phyloP scores from a whole-genome alignment of 75 land plant species.

The Sequoiadendron giganteum region DNA sequence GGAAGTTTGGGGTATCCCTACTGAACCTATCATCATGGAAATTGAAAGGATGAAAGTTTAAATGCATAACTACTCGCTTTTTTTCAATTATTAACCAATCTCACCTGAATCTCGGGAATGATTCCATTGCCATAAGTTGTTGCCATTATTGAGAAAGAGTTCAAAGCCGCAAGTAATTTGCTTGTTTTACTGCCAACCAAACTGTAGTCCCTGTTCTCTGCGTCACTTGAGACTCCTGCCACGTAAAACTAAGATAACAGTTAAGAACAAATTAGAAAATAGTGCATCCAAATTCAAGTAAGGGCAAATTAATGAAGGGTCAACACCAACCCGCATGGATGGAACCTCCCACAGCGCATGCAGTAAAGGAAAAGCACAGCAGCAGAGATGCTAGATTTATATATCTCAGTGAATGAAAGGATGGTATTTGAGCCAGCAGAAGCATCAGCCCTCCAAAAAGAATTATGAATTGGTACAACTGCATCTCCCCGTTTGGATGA shows the following conservation, averaged over 20 bases:
- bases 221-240: slow-evolving; percentile 45
- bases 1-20: no score
- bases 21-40: no score
- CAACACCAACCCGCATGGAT: slow-evolving; percentile 53
- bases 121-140: slow-evolving; percentile 81
- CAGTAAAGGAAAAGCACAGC: slow-evolving; percentile 63
- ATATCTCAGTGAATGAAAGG: slow-evolving; percentile 89
- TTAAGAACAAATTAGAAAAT: not conserved
- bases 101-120: slow-evolving; percentile 95
- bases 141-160: slow-evolving; percentile 76
- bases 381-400: slow-evolving; percentile 68
- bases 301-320: not conserved
- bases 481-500: slow-evolving; percentile 48
- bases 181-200: slow-evolving; percentile 31
- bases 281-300: not conserved
- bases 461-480: slow-evolving; percentile 63
- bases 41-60: not conserved
- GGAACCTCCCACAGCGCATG: slow-evolving; percentile 68
- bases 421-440: slow-evolving; percentile 81
- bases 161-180: slow-evolving; percentile 65
- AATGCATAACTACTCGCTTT: not conserved
- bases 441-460: slow-evolving; percentile 63
- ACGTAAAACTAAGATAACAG: not conserved
- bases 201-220: slow-evolving; percentile 51
- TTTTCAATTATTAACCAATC: not conserved